Evolutionary conservation across 208 protist genomes (phyloP).

Genomic region (Hexamita inflata): DNA sequence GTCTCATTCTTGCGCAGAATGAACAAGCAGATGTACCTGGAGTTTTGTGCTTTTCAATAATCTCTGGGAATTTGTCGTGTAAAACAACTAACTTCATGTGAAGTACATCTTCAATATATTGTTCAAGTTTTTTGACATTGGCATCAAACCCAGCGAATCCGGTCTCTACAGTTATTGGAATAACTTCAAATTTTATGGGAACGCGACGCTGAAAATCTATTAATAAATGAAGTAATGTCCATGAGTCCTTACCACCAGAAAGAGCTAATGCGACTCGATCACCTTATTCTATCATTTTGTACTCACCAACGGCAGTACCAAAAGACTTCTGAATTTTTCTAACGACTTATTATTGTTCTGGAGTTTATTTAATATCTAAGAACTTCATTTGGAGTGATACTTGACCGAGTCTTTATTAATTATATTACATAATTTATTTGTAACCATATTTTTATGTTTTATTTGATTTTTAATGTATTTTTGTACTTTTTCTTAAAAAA

Average conservation of each 20-base stretch:
- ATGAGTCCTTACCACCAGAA: conserved; percentile 20
- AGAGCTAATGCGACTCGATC: neutral
- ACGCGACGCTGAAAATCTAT: neutral
- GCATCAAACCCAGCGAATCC: neutral
- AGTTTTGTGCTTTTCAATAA: conserved; percentile 6
- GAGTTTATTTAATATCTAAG: too few relatives aligned
- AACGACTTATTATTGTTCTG: too few relatives aligned
- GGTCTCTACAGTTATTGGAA: conserved; percentile 18
- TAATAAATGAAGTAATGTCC: neutral
- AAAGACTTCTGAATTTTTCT: neutral
- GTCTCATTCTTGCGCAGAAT: neutral
- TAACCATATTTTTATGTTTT: too few relatives aligned
- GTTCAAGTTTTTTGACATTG: conserved; percentile 1
- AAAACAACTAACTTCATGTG: neutral
- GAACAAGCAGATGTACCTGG: conserved; percentile 1
- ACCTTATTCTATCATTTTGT: neutral
- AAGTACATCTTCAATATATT: neutral
- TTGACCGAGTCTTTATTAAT: too few relatives aligned
- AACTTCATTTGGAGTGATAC: too few relatives aligned
- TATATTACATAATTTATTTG: too few relatives aligned
- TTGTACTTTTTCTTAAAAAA: too few relatives aligned
- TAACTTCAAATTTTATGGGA: conserved; percentile 12
- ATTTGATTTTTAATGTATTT: too few relatives aligned
- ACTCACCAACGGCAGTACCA: neutral
- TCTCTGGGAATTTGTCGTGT: neutral